Conservation (phyloP, 176 grass and related monocot genomes). For the Carex parvula region DNA sequence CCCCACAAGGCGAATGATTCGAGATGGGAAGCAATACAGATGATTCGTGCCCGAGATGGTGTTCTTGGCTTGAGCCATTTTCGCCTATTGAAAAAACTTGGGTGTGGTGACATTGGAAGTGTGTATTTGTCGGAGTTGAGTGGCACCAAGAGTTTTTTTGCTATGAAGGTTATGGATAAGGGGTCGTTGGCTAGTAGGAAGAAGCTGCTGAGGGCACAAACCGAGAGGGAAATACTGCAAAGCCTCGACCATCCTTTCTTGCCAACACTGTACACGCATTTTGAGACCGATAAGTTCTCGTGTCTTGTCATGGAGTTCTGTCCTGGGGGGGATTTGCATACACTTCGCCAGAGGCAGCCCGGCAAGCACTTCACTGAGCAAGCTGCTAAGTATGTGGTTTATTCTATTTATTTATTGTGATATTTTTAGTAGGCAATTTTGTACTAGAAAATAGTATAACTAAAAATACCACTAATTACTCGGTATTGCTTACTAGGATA, state of each 20-base stretch:
- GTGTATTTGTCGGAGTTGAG: slow-evolving; percentile 83
- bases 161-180: slow-evolving; percentile 97
- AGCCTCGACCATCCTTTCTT: slow-evolving; percentile 85
- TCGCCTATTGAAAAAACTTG: slow-evolving; percentile 67
- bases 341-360: slow-evolving; percentile 76
- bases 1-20: slow-evolving; percentile 85
- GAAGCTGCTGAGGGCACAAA: slow-evolving; percentile 84
- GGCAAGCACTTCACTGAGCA: slow-evolving; percentile 87
- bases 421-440: not conserved
- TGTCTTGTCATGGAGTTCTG: slow-evolving; percentile 94
- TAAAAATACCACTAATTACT: not conserved
- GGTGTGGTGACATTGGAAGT: slow-evolving; percentile 80
- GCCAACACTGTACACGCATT: slow-evolving; percentile 84
- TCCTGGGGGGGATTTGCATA: slow-evolving; percentile 81
- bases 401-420: not conserved
- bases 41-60: slow-evolving; percentile 52
- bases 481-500: not conserved
- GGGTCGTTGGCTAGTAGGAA: slow-evolving; percentile 70
- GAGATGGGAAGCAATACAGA: slow-evolving; percentile 76
- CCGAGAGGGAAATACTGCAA: slow-evolving; percentile 79
- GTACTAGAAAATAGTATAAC: not conserved
- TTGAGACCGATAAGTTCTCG: slow-evolving; percentile 90
- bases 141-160: slow-evolving; percentile 74
- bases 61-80: slow-evolving; percentile 75
- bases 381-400: slow-evolving; percentile 69